Percentiles rank a stretch among this genome's conserved stretches.
Conservation (phyloP, 495 filamentous ascomycete species). For the Hypoxylon cercidicola region DNA sequence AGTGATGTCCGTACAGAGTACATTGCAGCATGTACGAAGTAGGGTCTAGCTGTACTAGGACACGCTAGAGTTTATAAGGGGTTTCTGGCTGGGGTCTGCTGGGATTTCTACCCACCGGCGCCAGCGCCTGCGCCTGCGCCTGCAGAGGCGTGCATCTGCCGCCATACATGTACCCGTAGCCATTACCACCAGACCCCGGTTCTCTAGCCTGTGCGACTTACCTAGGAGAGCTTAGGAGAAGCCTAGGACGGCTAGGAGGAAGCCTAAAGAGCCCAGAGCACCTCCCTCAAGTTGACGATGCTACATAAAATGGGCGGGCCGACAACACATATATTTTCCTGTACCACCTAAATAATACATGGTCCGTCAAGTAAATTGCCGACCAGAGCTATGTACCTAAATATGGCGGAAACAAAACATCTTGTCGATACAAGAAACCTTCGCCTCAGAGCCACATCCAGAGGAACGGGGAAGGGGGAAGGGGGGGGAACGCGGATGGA, state of each 20-base stretch:
- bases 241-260: constrained; percentile 34
- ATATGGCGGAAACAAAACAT: constrained; percentile 6
- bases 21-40: constrained; percentile 26
- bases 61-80: too few species aligned
- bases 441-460: constrained; percentile 28
- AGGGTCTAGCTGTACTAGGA: constrained; percentile 1
- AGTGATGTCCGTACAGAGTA: constrained; percentile 23
- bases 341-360: constrained; percentile 11
- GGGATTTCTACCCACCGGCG: constrained; percentile 13
- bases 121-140: constrained; percentile 5
- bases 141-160: constrained; percentile 26
- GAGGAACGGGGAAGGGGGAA: constrained; percentile 8
- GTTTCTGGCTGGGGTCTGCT: neutral
- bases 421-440: constrained; percentile 20
- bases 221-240: constrained; percentile 31
- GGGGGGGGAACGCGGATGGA: neutral
- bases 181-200: constrained; percentile 13
- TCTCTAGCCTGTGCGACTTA: constrained; percentile 14
- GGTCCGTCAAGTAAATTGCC: neutral
- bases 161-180: constrained; percentile 3
- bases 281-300: constrained; percentile 21
- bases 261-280: constrained; percentile 21
- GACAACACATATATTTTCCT: constrained; percentile 11
- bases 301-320: constrained; percentile 35
- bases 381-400: constrained; percentile 15